phyloP scores from a whole-genome alignment of 2,329 filamentous ascomycete species.

The Venturia asperata region DNA sequence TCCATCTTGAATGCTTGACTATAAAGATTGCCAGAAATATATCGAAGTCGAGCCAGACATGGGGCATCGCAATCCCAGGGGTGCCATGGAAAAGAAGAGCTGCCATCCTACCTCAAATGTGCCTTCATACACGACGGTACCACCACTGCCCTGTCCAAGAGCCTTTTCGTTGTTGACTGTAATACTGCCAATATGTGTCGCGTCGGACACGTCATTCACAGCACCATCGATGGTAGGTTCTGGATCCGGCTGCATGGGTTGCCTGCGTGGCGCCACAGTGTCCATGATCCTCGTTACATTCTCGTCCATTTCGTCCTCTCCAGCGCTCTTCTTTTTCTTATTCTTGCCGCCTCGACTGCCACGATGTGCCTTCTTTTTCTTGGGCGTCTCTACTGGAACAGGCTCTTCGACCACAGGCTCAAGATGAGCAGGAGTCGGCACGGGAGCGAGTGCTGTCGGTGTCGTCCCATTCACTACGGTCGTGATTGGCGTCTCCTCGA shows the following conservation, averaged over 20 bases:
- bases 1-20: background rate
- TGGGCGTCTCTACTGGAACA: slow-evolving; percentile 26
- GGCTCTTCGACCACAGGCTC: slow-evolving; percentile 1
- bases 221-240: slow-evolving; percentile 2
- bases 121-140: slow-evolving; percentile 94
- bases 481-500: background rate
- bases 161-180: slow-evolving; percentile 51
- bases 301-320: slow-evolving; percentile 26
- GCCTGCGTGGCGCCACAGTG: slow-evolving; percentile 31
- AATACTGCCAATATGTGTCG: slow-evolving; percentile 54
- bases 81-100: too few relatives aligned
- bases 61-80: background rate
- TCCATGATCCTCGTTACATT: slow-evolving; percentile 29
- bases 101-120: slow-evolving; percentile 58
- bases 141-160: slow-evolving; percentile 77
- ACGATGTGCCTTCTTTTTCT: slow-evolving; percentile 45
- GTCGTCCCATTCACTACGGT: slow-evolving; percentile 3
- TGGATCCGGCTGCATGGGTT: slow-evolving; percentile 28
- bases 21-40: background rate
- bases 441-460: background rate
- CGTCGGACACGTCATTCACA: slow-evolving; percentile 41
- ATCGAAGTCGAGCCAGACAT: background rate
- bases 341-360: slow-evolving; percentile 44
- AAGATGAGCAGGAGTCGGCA: background rate
- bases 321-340: slow-evolving; percentile 33